Evolutionary conservation across 805 yeast species (phyloP).

Genomic region (Blastobotrys muscicola): DNA sequence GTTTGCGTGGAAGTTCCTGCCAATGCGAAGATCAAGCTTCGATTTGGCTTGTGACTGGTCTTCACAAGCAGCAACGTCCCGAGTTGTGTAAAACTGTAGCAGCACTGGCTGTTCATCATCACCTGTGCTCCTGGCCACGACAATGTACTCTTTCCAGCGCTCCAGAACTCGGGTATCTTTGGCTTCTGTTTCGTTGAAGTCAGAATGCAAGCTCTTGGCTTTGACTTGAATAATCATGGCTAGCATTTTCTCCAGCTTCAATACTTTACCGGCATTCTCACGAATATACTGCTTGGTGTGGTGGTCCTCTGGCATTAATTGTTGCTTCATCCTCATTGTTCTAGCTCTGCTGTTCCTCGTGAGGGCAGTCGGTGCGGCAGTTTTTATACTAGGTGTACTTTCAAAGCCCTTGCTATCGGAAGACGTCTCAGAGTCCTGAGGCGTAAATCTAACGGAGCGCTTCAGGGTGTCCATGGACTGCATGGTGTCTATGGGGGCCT

Average conservation of each 20-base stretch:
- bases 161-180: slow-evolving; percentile 50
- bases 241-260: slow-evolving; percentile 59
- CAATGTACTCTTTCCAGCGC: slow-evolving; percentile 72
- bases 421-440: background rate
- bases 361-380: no score
- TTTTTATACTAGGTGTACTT: no score
- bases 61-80: slow-evolving; percentile 28
- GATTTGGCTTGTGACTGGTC: slow-evolving; percentile 14
- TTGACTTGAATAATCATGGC: slow-evolving; percentile 44
- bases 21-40: slow-evolving; percentile 17
- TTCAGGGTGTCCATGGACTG: no score
- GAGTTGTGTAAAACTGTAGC: slow-evolving; percentile 51
- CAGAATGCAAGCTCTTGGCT: slow-evolving; percentile 22
- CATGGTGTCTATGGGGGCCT: no score
- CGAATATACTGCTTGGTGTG: no score
- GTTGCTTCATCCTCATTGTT: no score
- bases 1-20: slow-evolving; percentile 31
- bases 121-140: slow-evolving; percentile 60
- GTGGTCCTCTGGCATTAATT: no score
- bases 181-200: slow-evolving; percentile 41
- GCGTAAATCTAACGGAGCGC: background rate
- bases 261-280: slow-evolving; percentile 43
- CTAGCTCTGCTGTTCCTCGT: no score
- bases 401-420: no score
- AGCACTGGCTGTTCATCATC: slow-evolving; percentile 41